These are phyloP conservation scores for Aspergillus versicolor DNA, from an alignment of 2,329 filamentous ascomycete genomes.

Conservation along the genomic window DNA sequence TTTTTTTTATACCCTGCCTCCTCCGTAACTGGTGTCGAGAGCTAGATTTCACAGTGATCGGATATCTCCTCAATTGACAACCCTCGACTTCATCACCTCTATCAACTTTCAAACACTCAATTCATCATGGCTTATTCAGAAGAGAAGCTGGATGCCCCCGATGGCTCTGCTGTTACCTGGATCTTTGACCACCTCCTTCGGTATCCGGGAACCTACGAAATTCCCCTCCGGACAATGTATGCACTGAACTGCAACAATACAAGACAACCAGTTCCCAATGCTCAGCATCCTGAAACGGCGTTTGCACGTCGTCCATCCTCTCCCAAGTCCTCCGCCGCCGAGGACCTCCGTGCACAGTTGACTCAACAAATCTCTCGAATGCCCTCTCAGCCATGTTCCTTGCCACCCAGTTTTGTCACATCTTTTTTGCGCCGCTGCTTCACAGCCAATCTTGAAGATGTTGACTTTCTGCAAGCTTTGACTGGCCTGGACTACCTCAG, in stretches of 20 bases:
- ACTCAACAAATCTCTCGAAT: conserved; percentile 56
- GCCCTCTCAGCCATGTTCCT: conserved; percentile 59
- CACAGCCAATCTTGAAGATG: conserved; percentile 53
- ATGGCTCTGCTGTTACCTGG: conserved; percentile 49
- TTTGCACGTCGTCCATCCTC: conserved; percentile 34
- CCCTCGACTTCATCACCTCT: neutral
- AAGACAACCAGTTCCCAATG: conserved; percentile 31
- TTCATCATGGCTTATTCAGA: conserved; percentile 17
- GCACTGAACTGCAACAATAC: conserved; percentile 61
- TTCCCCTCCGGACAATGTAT: conserved; percentile 68
- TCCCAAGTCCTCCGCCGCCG: conserved; percentile 36
- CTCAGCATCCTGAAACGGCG: conserved; percentile 32
- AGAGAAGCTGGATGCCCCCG: conserved; percentile 25
- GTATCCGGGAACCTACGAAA: conserved; percentile 63
- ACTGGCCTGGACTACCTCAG: conserved; percentile 66
- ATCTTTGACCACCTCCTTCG: conserved; percentile 61
- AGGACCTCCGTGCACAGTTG: conserved; percentile 43
- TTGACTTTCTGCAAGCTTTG: conserved; percentile 66
- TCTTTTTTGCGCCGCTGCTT: conserved; percentile 62
- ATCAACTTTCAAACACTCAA: neutral
- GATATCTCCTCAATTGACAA: neutral
- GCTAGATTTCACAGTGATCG: neutral
- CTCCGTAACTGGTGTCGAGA: conserved; percentile 6
- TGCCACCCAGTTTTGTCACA: conserved; percentile 63
- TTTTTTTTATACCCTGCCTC: conserved; percentile 3